Evolutionary conservation across 2,329 filamentous ascomycete species (phyloP).

Genomic region (Paecilomyces niveus): DNA sequence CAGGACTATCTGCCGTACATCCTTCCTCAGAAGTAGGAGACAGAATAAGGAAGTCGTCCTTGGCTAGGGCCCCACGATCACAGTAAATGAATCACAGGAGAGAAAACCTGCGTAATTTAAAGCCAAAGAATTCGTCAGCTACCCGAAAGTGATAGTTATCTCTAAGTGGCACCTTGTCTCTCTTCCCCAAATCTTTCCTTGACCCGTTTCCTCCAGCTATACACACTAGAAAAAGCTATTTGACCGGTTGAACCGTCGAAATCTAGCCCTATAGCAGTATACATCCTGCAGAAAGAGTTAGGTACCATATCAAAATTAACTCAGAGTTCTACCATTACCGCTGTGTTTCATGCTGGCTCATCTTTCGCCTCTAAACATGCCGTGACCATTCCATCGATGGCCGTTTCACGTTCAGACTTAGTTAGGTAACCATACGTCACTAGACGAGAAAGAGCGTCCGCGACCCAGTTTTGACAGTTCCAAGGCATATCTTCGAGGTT

Average conservation of each 20-base stretch:
- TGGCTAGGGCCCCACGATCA: not conserved
- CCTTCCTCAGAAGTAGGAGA: not conserved
- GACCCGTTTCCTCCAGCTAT: too few species aligned
- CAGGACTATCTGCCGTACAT: not conserved
- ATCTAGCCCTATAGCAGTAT: too few species aligned
- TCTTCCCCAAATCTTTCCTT: too few species aligned
- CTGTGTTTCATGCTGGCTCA: constrained; percentile 5
- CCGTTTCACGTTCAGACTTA: constrained; percentile 9
- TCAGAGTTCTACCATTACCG: not conserved
- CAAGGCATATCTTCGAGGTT: constrained; percentile 17
- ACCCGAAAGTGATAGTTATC: too few species aligned
- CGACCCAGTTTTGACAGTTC: constrained; percentile 28
- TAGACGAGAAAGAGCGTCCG: constrained; percentile 17
- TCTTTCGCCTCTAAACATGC: constrained; percentile 19
- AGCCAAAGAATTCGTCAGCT: not conserved
- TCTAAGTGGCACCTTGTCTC: too few species aligned
- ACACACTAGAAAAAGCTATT: too few species aligned
- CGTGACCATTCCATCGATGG: constrained; percentile 19
- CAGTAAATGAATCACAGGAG: not conserved
- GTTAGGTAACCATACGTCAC: constrained; percentile 15
- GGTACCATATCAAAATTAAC: not conserved
- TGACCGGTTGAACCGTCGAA: too few species aligned
- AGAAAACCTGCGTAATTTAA: not conserved
- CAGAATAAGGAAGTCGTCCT: not conserved
- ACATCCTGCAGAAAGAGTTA: too few species aligned